A percentile compares a stretch with the other conserved stretches of the same genome.
Evolutionary conservation across 208 protist species (phyloP).

Genomic region (Trypanosoma lewisi): DNA sequence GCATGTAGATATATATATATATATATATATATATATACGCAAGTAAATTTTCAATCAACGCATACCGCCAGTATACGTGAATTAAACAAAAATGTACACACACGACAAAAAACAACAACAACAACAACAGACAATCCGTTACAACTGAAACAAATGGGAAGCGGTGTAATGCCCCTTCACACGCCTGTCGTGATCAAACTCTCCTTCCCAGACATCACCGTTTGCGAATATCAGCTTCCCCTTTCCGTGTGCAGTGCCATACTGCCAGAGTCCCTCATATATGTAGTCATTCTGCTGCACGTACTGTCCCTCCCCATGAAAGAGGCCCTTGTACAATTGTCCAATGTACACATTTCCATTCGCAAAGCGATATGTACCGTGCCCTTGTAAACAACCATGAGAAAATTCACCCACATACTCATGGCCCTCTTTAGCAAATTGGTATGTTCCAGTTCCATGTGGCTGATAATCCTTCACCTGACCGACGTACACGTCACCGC

Average conservation of each 20-base stretch:
- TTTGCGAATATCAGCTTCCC: conserved; percentile 62
- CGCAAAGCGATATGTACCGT: conserved; percentile 53
- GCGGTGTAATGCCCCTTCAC: conserved; percentile 41
- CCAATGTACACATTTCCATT: conserved; percentile 67
- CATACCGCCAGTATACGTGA: no score
- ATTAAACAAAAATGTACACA: background rate
- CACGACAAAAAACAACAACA: background rate
- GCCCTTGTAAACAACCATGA: conserved; percentile 43
- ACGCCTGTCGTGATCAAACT: conserved; percentile 44
- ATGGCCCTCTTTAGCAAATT: conserved; percentile 38
- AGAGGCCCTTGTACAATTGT: conserved; percentile 37
- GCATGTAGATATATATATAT: background rate
- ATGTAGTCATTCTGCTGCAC: conserved; percentile 34
- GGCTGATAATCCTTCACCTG: conserved; percentile 42
- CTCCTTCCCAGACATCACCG: conserved; percentile 69
- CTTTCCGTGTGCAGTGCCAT: conserved; percentile 55
- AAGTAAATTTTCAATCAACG: no score
- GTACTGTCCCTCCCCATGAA: conserved; percentile 56
- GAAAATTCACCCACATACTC: conserved; percentile 54
- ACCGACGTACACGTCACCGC: conserved; percentile 68
- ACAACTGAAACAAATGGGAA: conserved; percentile 24
- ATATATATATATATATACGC: background rate
- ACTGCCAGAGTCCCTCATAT: conserved; percentile 69
- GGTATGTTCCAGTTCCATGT: conserved; percentile 59
- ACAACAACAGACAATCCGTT: conserved; percentile 6